Base-by-base conservation (phyloP, 2,329 filamentous ascomycete species). In the Grosmannia clavigera region DNA sequence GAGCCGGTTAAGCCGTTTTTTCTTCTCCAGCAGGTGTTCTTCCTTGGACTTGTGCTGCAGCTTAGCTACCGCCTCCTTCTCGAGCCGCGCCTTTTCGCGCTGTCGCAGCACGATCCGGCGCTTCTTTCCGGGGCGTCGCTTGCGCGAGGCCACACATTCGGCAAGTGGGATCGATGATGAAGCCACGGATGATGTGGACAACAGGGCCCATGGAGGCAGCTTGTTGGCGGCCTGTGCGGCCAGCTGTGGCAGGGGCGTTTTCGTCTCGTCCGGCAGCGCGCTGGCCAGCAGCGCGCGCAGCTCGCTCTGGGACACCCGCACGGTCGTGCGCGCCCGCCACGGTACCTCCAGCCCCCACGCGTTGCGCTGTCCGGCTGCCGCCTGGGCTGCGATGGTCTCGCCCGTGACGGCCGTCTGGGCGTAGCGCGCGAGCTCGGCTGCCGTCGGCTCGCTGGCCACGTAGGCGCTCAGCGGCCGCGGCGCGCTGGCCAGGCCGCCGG, bases 291-390 rank as follows among this genome's bases (percentile, higher is more conserved):
- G 64, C 3, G 58, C 59, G 57, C 50, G 60, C 62, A 65, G 31
- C 6, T 53, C 55, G 60, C 11, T 63, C 62, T 38, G 61, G n/a
- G 66, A 69, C n/a, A 74, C 66, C 1, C 65, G 69, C 38, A 82
- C 71, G 35, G 70, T 72, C 4, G 71, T 75, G 16, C 60, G 61
- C 11, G 84, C 81, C 60, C 76, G 76, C 83, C 83, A 86, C 1
- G 82, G 81, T 64, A 81, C 73, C 68, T 85, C 81, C 51, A 81
- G 68, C 0, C 82, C 83, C 81, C 81, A 85, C 7, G 74, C 73
- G 59, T 58, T 58, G 76, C 72, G 65, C 68, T 70, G 54, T 65
- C 67, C n/a, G 76, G 76, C 62, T 74, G 70, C 27, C 66, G 66
- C 59, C 29, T 58, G 51, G 6, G 58, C 57, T 2, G 80, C 58